Evolutionary conservation across 345 rosid genomes (phyloP).

Genomic region (Euphorbia tirucalli): DNA sequence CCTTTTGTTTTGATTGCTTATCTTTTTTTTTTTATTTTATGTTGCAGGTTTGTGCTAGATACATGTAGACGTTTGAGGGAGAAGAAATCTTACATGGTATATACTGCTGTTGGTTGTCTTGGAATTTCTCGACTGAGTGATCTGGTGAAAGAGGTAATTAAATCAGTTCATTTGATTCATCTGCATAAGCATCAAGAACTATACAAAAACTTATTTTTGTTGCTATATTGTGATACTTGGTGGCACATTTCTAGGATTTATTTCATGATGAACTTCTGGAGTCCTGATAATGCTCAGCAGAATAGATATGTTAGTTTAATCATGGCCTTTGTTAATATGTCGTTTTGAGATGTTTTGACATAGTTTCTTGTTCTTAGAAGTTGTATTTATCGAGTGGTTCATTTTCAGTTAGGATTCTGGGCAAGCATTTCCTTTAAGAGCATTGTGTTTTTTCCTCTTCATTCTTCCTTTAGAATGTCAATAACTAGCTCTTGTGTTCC

Average conservation of each 20-base stretch:
- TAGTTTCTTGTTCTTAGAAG: background rate
- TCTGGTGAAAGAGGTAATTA: conserved; percentile 70
- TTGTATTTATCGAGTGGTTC: background rate
- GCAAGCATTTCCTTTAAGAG: background rate
- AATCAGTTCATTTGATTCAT: background rate
- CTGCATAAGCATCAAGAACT: background rate
- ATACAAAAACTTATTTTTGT: background rate
- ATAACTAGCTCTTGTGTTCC: too few relatives aligned
- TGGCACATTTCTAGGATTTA: background rate
- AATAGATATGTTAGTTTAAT: background rate
- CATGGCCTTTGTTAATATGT: background rate
- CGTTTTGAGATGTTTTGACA: background rate
- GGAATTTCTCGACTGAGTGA: conserved; percentile 74
- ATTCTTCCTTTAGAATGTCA: background rate
- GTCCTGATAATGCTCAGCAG: background rate
- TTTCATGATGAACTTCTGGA: background rate
- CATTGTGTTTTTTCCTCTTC: background rate
- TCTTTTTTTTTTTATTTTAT: conserved; percentile 1
- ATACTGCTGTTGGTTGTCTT: conserved; percentile 82
- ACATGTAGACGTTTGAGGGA: conserved; percentile 79
- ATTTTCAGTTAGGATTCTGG: background rate
- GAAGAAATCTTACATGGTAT: conserved; percentile 90
- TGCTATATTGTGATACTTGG: background rate
- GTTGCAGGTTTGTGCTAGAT: conserved; percentile 74
- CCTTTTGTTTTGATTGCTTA: background rate